phyloP scores from a whole-genome alignment of 2,329 filamentous ascomycete genomes.

The Myriosclerotinia curreyana region DNA sequence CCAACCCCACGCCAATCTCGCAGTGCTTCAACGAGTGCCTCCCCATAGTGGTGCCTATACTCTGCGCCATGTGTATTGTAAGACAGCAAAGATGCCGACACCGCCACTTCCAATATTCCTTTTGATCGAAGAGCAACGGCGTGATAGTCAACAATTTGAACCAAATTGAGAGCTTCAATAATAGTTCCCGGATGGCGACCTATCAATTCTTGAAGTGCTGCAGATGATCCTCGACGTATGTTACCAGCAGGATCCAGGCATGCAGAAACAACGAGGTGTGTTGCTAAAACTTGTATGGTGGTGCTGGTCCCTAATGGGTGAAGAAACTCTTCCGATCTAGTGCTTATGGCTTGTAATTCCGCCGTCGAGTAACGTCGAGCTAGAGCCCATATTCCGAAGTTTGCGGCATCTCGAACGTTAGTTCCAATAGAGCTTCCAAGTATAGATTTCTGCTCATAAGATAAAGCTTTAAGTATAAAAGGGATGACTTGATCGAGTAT shows the following conservation, averaged over 20 bases:
- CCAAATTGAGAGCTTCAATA: conserved; percentile 62
- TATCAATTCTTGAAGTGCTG: conserved; percentile 89
- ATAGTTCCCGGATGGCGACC: conserved; percentile 88
- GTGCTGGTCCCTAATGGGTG: neutral
- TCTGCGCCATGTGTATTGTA: conserved; percentile 44
- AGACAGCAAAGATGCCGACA: conserved; percentile 64
- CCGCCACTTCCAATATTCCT: conserved; percentile 75
- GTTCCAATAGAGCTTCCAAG: conserved; percentile 83
- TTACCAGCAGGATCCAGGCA: conserved; percentile 90
- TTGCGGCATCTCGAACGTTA: conserved; percentile 91
- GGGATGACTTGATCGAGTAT: conserved; percentile 73
- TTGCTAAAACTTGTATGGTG: conserved; percentile 74
- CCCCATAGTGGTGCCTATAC: conserved; percentile 46
- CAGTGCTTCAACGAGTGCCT: conserved; percentile 66
- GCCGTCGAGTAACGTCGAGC: conserved; percentile 79
- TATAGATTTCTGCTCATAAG: conserved; percentile 83
- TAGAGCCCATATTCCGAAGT: conserved; percentile 92
- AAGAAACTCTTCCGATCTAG: conserved; percentile 37
- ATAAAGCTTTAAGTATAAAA: conserved; percentile 72
- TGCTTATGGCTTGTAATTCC: conserved; percentile 64
- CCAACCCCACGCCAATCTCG: conserved; percentile 86
- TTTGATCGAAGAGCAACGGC: conserved; percentile 82
- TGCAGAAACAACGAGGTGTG: conserved; percentile 75
- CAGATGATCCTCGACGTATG: conserved; percentile 86
- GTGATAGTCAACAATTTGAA: conserved; percentile 91